Evolutionary conservation across 108 stramenopile species (phyloP).

Genomic region (Conticribra guillardii): DNA sequence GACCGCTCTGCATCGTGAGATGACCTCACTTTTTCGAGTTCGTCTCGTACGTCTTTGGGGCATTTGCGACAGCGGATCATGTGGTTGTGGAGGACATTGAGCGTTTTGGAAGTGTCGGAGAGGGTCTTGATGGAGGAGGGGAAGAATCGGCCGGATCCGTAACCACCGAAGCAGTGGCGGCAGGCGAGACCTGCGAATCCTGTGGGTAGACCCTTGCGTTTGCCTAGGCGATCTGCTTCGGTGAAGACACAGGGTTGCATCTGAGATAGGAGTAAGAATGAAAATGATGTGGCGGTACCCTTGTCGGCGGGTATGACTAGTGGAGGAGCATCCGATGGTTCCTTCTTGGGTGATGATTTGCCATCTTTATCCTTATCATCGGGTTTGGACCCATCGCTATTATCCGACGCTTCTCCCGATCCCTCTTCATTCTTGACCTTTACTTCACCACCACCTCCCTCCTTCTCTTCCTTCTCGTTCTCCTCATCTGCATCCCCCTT

Average conservation of each 20-base stretch:
- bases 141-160: constrained; percentile 84
- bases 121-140: constrained; percentile 88
- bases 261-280: constrained; percentile 70
- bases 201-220: constrained; percentile 74
- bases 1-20: constrained; percentile 75
- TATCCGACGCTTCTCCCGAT: neutral
- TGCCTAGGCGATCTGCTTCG: constrained; percentile 85
- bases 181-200: constrained; percentile 87
- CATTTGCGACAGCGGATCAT: constrained; percentile 83
- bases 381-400: neutral
- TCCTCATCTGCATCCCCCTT: neutral
- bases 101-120: constrained; percentile 80
- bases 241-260: constrained; percentile 85
- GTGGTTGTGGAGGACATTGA: constrained; percentile 82
- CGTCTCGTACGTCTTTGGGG: constrained; percentile 63
- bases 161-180: constrained; percentile 81
- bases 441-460: neutral
- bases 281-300: constrained; percentile 66
- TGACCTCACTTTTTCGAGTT: constrained; percentile 51
- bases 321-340: constrained; percentile 13
- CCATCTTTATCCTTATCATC: neutral
- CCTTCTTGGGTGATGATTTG: neutral
- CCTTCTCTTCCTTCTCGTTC: constrained; percentile 8
- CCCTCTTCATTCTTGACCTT: neutral
- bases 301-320: constrained; percentile 59